A percentile compares a stretch with the other conserved stretches of the same genome.
Evolutionary conservation across 768 basidiomycete genomes (phyloP).

Genomic region (Collybia mongolica): DNA sequence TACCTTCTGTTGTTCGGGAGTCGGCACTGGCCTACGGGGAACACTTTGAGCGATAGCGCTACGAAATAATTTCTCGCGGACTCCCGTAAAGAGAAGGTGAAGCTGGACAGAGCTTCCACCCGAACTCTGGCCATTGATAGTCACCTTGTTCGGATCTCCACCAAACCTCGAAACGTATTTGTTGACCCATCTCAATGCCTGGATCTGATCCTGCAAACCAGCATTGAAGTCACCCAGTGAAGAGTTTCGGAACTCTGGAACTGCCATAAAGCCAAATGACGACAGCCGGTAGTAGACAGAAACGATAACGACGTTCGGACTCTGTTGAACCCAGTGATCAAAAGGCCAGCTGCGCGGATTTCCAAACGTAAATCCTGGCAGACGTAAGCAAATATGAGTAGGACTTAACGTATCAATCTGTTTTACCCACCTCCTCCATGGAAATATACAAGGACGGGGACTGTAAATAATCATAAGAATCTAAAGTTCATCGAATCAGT

Average conservation of each 20-base stretch:
- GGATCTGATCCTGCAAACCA: conserved; percentile 48
- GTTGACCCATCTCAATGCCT: conserved; percentile 65
- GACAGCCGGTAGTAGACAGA: conserved; percentile 67
- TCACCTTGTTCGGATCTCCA: conserved; percentile 56
- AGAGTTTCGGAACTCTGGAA: conserved; percentile 48
- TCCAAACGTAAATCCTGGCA: conserved; percentile 52
- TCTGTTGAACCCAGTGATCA: conserved; percentile 63
- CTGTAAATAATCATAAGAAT: conserved; percentile 17
- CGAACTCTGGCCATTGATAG: conserved; percentile 62
- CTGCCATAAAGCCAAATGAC: conserved; percentile 61
- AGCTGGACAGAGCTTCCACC: conserved; percentile 56
- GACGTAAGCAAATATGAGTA: neutral
- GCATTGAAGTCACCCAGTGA: conserved; percentile 16
- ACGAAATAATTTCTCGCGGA: conserved; percentile 40
- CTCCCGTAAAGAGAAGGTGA: conserved; percentile 47
- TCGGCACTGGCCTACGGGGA: conserved; percentile 48
- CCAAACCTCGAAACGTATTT: conserved; percentile 61
- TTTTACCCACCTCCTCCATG: conserved; percentile 41
- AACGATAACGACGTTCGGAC: conserved; percentile 59
- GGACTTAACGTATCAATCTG: neutral
- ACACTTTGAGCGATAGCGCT: conserved; percentile 65
- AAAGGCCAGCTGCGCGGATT: conserved; percentile 69
- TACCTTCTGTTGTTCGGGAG: conserved; percentile 53
- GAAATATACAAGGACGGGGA: conserved; percentile 47
- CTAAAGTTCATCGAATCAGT: neutral